Evolutionary conservation across 1,284 basidiomycete species (phyloP).

Genomic region (Pseudozyma sp.): DNA sequence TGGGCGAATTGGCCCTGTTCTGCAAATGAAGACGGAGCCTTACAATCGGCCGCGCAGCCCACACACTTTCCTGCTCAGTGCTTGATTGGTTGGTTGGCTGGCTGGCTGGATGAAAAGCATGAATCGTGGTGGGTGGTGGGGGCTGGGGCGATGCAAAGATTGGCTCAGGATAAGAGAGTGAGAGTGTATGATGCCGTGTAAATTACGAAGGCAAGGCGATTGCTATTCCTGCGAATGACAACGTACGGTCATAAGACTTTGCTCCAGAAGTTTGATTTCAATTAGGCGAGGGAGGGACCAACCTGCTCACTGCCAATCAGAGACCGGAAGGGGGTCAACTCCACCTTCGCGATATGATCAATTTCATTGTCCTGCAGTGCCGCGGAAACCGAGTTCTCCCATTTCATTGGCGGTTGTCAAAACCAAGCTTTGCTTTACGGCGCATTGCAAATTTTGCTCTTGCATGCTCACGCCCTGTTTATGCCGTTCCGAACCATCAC

Average conservation of each 20-base stretch:
- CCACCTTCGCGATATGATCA: too few species aligned
- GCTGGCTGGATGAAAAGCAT: too few species aligned
- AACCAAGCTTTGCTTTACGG: too few species aligned
- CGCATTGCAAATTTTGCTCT: not conserved
- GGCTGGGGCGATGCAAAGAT: too few species aligned
- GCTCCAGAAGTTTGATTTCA: constrained; percentile 1
- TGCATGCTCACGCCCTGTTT: not conserved
- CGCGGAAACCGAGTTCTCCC: too few species aligned
- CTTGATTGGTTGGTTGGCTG: not conserved
- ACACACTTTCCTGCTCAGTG: not conserved
- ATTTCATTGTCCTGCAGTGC: too few species aligned
- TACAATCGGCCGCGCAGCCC: too few species aligned
- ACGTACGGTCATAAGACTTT: constrained; percentile 13
- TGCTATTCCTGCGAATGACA: not conserved
- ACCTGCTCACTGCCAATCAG: constrained; percentile 8
- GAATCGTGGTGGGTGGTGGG: too few species aligned
- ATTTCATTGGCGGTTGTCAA: too few species aligned
- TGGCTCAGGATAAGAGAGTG: too few species aligned
- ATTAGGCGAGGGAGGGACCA: constrained; percentile 3
- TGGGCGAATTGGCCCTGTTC: too few species aligned
- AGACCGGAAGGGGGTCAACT: not conserved
- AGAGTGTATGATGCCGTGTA: not conserved
- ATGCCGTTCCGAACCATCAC: not conserved
- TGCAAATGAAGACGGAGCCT: too few species aligned
- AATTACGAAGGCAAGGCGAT: not conserved